Percentiles rank a stretch among this genome's conserved stretches.
phyloP scores from a whole-genome alignment of 768 basidiomycete species.

The Tricholoma matsutake region DNA sequence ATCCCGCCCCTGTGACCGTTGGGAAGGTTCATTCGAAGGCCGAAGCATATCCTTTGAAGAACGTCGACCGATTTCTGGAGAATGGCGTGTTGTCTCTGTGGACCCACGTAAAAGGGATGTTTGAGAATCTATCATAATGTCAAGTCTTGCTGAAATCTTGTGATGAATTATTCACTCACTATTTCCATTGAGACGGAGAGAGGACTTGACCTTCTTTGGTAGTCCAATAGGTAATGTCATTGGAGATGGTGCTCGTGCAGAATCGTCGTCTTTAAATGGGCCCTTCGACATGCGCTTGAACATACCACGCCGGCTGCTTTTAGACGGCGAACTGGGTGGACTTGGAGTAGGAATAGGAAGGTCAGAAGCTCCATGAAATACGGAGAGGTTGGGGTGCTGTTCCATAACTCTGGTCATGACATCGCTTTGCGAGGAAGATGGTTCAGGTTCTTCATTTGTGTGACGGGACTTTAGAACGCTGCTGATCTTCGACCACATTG shows the following conservation, averaged over 20 bases:
- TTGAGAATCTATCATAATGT: conserved; percentile 27
- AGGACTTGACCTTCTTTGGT: conserved; percentile 53
- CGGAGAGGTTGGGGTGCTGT: conserved; percentile 60
- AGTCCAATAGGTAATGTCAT: conserved; percentile 32
- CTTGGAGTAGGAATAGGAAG: conserved; percentile 26
- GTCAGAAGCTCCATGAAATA: conserved; percentile 44
- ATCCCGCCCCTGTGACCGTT: not conserved
- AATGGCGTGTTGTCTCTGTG: conserved; percentile 15
- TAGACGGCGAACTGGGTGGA: conserved; percentile 52
- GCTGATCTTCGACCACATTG: conserved; percentile 65
- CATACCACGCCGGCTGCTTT: conserved; percentile 41
- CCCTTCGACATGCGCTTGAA: conserved; percentile 53
- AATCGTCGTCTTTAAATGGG: conserved; percentile 40
- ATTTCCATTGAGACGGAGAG: conserved; percentile 28
- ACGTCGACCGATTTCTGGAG: conserved; percentile 16
- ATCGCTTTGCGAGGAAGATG: conserved; percentile 32
- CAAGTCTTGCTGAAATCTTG: not conserved
- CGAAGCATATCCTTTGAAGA: conserved; percentile 35
- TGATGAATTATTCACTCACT: conserved; percentile 25
- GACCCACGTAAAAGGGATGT: conserved; percentile 24
- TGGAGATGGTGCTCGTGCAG: conserved; percentile 34
- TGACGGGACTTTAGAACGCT: conserved; percentile 48
- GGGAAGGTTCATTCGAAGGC: conserved; percentile 8
- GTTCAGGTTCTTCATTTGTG: conserved; percentile 27
- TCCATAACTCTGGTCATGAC: conserved; percentile 53